Evolutionary conservation across 257 asterid species (phyloP), one percentile per base, ranked within the genome.

Genomic region (Mentha longifolia): DNA sequence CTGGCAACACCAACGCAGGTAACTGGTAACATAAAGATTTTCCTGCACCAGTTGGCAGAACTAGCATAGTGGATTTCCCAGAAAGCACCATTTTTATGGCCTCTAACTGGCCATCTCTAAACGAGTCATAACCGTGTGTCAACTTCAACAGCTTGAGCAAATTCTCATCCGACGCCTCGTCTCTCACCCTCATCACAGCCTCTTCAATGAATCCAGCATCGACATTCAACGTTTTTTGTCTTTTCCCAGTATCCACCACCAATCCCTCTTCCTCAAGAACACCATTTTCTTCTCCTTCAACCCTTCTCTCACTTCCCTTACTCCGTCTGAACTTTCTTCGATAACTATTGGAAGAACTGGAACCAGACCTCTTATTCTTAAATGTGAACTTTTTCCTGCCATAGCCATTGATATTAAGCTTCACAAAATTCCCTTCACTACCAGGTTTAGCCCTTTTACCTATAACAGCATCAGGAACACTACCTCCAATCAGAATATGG

Each of bases 1-100:
- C 99, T 20, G 86, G 89, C 41, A 94, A 76, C 63, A 91, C 85
- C 74, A 94, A 47, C 4, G 99, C 95, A 3, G 97, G 92, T 71
- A 94, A 79, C 78, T 94, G 99, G 80, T 91, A 91, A 78, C 98
- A 94, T 46, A 94, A 74, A 0, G 98, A 87, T 82, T 94, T 94
- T 11, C 98, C 99, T 10, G 97, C 90, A 7, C 99, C 99, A 3
- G 99, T 94, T 5, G 99, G 98, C 84, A 94, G 79, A 45, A 94
- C 93, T 83, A 94, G 75, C 97, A 89, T 94, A 5, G 97, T 79
- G 1, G 97, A 86, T 78, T 86, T 65, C 74, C 95, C 89, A 0
- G 79, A 82, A 58, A 94, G 92, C 83, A 94, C 93, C 95, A 80
- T 88, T 80, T 89, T 89, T 25, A 94, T 83, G 41, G 97, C 96